phyloP scores from a whole-genome alignment of 73 alveolate species.

The Paramecium bursaria region DNA sequence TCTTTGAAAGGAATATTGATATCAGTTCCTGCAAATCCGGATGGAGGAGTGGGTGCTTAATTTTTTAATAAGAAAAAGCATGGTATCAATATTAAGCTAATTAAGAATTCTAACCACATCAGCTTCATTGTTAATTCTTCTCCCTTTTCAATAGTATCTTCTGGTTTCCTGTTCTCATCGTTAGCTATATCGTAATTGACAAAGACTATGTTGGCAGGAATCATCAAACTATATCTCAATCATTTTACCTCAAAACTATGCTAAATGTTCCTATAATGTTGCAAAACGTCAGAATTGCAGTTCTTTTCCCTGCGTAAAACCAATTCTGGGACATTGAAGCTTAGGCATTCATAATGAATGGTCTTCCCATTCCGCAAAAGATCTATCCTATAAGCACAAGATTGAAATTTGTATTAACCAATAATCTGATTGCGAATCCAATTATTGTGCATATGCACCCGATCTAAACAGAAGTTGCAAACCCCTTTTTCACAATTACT shows the following conservation, averaged over 20 bases:
- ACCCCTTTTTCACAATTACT: slow-evolving; percentile 48
- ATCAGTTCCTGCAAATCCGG: background rate
- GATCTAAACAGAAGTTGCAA: slow-evolving; percentile 8
- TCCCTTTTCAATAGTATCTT: background rate
- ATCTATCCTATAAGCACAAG: slow-evolving; percentile 24
- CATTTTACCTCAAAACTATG: background rate
- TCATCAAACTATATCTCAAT: background rate
- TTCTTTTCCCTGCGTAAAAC: slow-evolving; percentile 34
- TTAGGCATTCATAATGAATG: slow-evolving; percentile 36
- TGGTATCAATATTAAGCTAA: slow-evolving; percentile 3
- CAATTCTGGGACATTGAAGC: slow-evolving; percentile 21
- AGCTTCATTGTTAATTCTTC: background rate
- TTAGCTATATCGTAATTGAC: no score
- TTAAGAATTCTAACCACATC: background rate
- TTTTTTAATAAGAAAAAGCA: background rate
- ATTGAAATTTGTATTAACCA: background rate
- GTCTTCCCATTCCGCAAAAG: slow-evolving; percentile 29
- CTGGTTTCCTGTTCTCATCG: background rate
- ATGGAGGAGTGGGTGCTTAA: slow-evolving; percentile 34
- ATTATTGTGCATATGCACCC: slow-evolving; percentile 13
- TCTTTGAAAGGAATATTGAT: background rate
- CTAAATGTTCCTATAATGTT: slow-evolving; percentile 13
- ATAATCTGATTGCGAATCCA: slow-evolving; percentile 32
- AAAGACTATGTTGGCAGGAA: slow-evolving; percentile 36
- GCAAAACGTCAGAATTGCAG: slow-evolving; percentile 33